Evolutionary conservation across 83 land plant species (phyloP), one percentile per base, ranked within the genome.

Genomic region (Thuja plicata): DNA sequence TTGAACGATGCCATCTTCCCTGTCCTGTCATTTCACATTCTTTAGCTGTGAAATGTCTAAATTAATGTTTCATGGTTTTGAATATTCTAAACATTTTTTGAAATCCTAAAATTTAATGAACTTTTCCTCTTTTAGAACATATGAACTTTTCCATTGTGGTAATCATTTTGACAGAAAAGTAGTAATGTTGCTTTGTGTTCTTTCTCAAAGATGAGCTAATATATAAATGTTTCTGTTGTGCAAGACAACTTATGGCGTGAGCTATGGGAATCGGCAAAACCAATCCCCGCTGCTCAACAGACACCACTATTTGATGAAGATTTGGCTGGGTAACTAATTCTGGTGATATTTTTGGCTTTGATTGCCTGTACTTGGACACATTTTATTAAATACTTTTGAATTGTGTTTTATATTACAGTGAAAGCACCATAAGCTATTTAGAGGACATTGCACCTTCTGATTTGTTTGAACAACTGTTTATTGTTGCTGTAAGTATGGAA

Each of bases 211-310:
- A 50, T 93, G 55, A 41, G 17, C 84, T 88, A 16, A 87, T 57
- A 45, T 48, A 17, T 73, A 19, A 24, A 30, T 35, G 86, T n/a
- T 88, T 52, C 24, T 50, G 38, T 41, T 88, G 12, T 76, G 48
- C 19, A 77, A 98, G 99, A 99, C 76, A 98, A 98, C 87, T 93
- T 98, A 89, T 98, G 99, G 99, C 96, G 89, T 91, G 99, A 98
- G 87, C 94, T 97, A 13, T 98, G 99, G 99, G 95, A 93, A 77
- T 94, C 98, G 85, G 91, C 99, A 40, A 96, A 93, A 89, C 95
- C 99, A 84, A 90, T 98, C 70, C 99, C 99, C 60, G 99, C 98
- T 86, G 93, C 95, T 52, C 95, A 91, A 89, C 99, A 98, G 88
- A 82, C 96, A 32, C 99, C 99, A 21, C 90, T 98, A 54, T 98